These are phyloP conservation scores for Endoconidiophora laricicola DNA, from an alignment of 2,329 filamentous ascomycete species.

Conservation along the genomic window DNA sequence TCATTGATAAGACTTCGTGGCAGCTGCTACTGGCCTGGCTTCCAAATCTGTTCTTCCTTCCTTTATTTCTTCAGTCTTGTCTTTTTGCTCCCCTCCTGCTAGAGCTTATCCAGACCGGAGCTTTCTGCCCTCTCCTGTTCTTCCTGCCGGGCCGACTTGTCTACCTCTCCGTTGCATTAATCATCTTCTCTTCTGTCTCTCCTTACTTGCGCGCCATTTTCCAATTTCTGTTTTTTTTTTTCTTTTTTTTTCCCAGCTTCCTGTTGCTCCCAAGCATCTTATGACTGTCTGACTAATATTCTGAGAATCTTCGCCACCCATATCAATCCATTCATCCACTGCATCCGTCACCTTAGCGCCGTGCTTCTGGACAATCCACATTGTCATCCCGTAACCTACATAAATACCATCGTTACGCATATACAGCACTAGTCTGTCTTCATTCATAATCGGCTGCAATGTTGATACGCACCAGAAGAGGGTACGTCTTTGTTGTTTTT, in stretches of 20 bases:
- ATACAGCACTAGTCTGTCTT: too few relatives aligned
- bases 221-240: neutral
- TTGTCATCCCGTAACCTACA: too few relatives aligned
- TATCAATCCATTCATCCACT: neutral
- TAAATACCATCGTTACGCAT: too few relatives aligned
- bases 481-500: neutral
- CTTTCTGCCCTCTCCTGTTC: neutral
- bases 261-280: neutral
- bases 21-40: neutral
- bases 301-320: neutral
- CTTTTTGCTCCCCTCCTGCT: too few relatives aligned
- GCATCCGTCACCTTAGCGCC: too few relatives aligned
- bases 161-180: neutral
- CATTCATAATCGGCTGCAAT: neutral
- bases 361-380: too few relatives aligned
- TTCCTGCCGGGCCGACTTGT: neutral
- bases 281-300: neutral
- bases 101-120: neutral
- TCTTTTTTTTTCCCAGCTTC: neutral
- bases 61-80: neutral
- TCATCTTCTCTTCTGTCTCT: neutral
- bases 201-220: neutral
- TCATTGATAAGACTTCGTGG: too few relatives aligned
- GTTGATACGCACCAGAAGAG: constrained; percentile 11
- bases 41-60: neutral